Evolutionary conservation across 345 rosid species (phyloP), one percentile per base, ranked within the genome.

Genomic region (Salix brachista): DNA sequence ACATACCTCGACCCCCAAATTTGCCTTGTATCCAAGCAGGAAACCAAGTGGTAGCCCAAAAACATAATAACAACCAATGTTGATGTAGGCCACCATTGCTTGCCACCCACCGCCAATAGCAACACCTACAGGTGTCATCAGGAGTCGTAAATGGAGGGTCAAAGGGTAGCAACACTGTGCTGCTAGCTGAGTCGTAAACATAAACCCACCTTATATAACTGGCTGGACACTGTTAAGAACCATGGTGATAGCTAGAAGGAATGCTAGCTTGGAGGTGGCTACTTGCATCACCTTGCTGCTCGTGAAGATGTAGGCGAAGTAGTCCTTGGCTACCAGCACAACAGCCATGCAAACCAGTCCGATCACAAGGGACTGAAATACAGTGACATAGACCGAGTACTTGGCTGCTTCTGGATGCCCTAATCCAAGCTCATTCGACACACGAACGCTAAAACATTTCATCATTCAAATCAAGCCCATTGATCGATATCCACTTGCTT

Each of bases 71-170:
- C 86, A 85, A 26, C 93, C 92, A 46, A 94, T 73, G 83, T 94
- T 94, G 61, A 92, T 88, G 26, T 88, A 92, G 48, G 97, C 98
- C 56, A 94, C 98, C 74, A 85, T 50, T 1, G 86, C 88, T 86
- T 94, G 98, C 97, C 98, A 94, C 34, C 98, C 98, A 34, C 88
- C 92, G 6, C 98, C 94, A 12, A 94, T 69, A 30, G 97, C 97
- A 74, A 92, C 98, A 70, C 98, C 98, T 94, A 66, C 21, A 62
- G 7, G 2, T 25, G 48, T 17, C 8, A 58, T 12, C 8, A 16
- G 9, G 3, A 32, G 0, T 18, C 32, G 3, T 34, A 64, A 4
- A 13, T 32, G 17, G 41, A 1, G 6, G 37, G 37, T 34, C 37
- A 34, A 34, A 34, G 37, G 37, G 37, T 34, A 34, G 5, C 37